Evolutionary conservation across 768 basidiomycete genomes (phyloP), one percentile per base, ranked within the genome.

Genomic region (Roridomyces roridus): DNA sequence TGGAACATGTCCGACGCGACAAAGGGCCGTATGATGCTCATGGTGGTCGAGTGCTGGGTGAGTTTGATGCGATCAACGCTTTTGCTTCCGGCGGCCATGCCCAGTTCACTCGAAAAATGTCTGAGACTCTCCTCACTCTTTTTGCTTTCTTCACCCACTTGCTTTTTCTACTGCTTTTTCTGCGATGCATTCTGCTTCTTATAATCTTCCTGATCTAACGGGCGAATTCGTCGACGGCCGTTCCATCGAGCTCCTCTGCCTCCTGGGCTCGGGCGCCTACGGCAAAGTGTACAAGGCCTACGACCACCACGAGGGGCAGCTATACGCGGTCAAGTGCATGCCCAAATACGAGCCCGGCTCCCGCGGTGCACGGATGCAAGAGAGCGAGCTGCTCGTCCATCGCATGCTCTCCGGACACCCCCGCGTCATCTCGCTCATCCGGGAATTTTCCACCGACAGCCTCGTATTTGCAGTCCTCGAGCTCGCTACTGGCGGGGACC

Each of bases 21-120:
- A 80, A 97, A 96, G 15, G 94, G 88, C 44, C 95, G 82, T 1
- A 91, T 76, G 53, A 95, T 74, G 70, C 92, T 94, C 95, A 97
- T 97, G n/a, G 59, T 77, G 60, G 52, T 49, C 15, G 7, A 14
- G 7, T 7, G 29, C n/a, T n/a, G n/a, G n/a, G n/a, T n/a, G n/a
- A n/a, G n/a, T n/a, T n/a, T n/a, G n/a, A n/a, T n/a, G n/a, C n/a
- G n/a, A n/a, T n/a, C n/a, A n/a, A n/a, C n/a, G n/a, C n/a, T n/a
- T n/a, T n/a, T n/a, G n/a, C n/a, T n/a, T n/a, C n/a, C n/a, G n/a
- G n/a, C n/a, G n/a, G n/a, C n/a, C n/a, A n/a, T n/a, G n/a, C n/a
- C n/a, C n/a, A n/a, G n/a, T n/a, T n/a, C n/a, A n/a, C n/a, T n/a
- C n/a, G n/a, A n/a, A n/a, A n/a, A n/a, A n/a, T n/a, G n/a, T n/a